Conservation (phyloP, 768 basidiomycete species). For the Suillus luteus region DNA sequence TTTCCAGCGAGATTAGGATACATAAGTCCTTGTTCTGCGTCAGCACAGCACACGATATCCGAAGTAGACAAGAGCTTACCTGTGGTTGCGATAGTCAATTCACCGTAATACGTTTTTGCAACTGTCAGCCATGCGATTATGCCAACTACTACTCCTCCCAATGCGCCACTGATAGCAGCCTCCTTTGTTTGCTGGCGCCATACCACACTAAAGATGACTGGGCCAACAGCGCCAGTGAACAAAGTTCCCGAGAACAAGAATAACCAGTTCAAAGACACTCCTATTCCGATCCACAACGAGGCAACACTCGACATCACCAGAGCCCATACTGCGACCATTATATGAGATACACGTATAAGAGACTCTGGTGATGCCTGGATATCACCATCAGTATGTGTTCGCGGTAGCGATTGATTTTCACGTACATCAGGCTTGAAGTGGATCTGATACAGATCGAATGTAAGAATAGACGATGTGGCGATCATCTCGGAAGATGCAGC, state of each 20-base stretch:
- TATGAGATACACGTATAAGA: conserved; percentile 28
- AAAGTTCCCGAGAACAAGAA: conserved; percentile 24
- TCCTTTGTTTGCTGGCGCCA: conserved; percentile 40
- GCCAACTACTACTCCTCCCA: conserved; percentile 43
- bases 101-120: conserved; percentile 21
- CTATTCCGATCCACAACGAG: conserved; percentile 29
- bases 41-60: background rate
- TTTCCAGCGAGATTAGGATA: conserved; percentile 22
- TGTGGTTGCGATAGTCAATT: conserved; percentile 19
- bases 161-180: conserved; percentile 41
- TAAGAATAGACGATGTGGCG: conserved; percentile 37
- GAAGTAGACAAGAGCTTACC: conserved; percentile 8
- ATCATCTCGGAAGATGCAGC: conserved; percentile 38
- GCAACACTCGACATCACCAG: conserved; percentile 27
- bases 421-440: conserved; percentile 29
- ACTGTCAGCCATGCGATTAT: conserved; percentile 50
- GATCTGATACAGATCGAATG: conserved; percentile 37
- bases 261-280: conserved; percentile 24
- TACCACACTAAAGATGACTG: conserved; percentile 21
- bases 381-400: background rate
- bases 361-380: conserved; percentile 20
- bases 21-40: conserved; percentile 16
- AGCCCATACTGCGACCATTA: conserved; percentile 29
- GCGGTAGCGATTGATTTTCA: background rate
- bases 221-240: conserved; percentile 36